Conservation (phyloP, 2,329 filamentous ascomycete species). For the Colletotrichum sp. region DNA sequence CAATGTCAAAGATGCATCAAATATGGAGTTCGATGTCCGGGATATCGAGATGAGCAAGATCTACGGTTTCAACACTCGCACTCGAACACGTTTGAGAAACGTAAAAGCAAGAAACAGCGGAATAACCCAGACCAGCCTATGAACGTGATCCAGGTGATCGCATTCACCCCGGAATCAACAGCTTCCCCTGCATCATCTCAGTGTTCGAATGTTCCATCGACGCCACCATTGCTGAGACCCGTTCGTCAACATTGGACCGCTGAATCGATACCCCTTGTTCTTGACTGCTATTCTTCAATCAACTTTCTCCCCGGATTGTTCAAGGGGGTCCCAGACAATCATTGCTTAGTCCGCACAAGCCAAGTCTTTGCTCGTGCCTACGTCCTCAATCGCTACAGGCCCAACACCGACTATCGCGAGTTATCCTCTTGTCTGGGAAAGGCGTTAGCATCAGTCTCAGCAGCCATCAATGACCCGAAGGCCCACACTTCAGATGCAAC, state of each 20-base stretch:
- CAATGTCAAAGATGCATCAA: conserved; percentile 44
- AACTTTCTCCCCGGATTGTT: conserved; percentile 38
- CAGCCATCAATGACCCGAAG: conserved; percentile 35
- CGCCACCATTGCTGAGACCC: neutral
- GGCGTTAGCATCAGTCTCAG: conserved; percentile 40
- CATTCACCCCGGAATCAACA: neutral
- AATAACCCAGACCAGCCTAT: neutral
- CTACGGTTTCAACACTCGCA: conserved; percentile 43
- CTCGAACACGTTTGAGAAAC: conserved; percentile 25
- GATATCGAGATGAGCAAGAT: conserved; percentile 43
- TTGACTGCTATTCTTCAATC: conserved; percentile 40
- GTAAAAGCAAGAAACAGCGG: conserved; percentile 34
- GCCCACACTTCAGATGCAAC: conserved; percentile 35
- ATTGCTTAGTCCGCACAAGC: conserved; percentile 42
- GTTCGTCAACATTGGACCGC: conserved; percentile 42
- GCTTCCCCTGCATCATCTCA: neutral
- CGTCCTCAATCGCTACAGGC: conserved; percentile 39
- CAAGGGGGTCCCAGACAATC: conserved; percentile 27
- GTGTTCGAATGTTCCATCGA: neutral
- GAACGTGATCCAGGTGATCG: neutral
- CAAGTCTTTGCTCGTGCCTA: conserved; percentile 46
- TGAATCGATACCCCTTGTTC: conserved; percentile 43
- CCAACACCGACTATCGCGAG: conserved; percentile 34
- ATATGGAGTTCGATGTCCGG: conserved; percentile 43
- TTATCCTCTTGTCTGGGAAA: conserved; percentile 40